Evolutionary conservation across 140 eudicot species (phyloP), one percentile per base, ranked within the genome.

Genomic region (Ambrosia hybrid): DNA sequence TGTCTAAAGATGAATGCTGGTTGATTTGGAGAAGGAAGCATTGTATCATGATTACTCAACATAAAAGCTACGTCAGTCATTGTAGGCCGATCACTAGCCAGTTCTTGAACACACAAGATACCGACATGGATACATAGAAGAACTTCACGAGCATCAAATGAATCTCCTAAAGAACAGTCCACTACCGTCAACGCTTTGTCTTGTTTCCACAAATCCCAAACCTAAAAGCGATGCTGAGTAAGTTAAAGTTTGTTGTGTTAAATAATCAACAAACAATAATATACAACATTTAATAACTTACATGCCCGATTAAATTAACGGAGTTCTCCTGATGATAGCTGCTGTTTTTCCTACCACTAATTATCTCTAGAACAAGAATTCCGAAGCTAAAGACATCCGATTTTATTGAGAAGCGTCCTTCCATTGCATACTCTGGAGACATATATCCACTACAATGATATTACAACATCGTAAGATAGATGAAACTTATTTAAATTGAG

Each of bases 151-250:
- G 45, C 48, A 61, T 61, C 21, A 4, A 61, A 12, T 12, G 46
- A 34, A 34, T 36, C 67, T 61, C 65, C 65, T 58, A 61, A 61
- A 11, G 67, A 61, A 0, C 17, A 36, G 46, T 61, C 46, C 11
- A 36, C 67, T 33, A 61, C 1, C 4, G 46, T 13, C 46, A 61
- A 61, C 10, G 67, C 48, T 34, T 61, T 34, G 5, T 61, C 67
- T 34, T 61, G 67, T 61, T 61, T 61, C 67, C 67, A 61, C 21
- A 61, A 61, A 9, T 61, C 46, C 67, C 67, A 61, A 5, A 12
- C 67, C 67, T 61, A 34, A 34, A 58, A 26, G 9, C 2, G 15
- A 10, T 21, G 26, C 1, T 58, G 5, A 51, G 11, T 11, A 51
- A 0, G n/a, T 2, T 37, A 51, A 3, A 0, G 14, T 58, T 26